Evolutionary conservation across 768 basidiomycete species (phyloP).

Genomic region (Leccinum pellstonianum): DNA sequence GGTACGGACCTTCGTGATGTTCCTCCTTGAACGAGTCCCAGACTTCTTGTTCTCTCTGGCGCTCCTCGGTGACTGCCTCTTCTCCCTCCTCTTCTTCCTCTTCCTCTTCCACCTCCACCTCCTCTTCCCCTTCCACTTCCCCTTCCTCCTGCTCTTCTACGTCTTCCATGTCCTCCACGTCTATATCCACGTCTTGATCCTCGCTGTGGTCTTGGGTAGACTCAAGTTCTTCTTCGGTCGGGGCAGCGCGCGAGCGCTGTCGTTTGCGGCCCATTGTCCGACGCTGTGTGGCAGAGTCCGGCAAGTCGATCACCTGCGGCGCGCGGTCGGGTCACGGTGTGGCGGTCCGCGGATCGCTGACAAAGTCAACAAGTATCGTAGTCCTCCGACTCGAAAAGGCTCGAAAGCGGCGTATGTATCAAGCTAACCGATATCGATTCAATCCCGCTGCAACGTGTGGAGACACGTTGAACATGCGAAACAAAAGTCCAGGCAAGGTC

Average conservation of each 20-base stretch:
- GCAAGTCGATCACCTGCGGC: too few relatives aligned
- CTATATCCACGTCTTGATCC: background rate
- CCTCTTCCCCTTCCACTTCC: too few relatives aligned
- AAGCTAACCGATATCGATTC: too few relatives aligned
- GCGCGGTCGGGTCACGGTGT: too few relatives aligned
- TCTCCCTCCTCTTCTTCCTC: slow-evolving; percentile 1
- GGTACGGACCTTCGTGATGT: slow-evolving; percentile 64
- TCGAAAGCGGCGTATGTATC: too few relatives aligned
- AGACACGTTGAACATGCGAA: background rate
- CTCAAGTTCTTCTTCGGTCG: slow-evolving; percentile 25
- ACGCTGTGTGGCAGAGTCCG: background rate
- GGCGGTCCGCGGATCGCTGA: background rate
- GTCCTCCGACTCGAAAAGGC: too few relatives aligned
- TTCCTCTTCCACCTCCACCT: background rate
- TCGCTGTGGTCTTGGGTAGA: slow-evolving; percentile 6
- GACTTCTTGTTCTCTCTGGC: slow-evolving; percentile 58
- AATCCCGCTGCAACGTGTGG: background rate
- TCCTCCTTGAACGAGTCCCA: slow-evolving; percentile 80
- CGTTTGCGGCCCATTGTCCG: slow-evolving; percentile 42
- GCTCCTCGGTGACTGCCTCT: slow-evolving; percentile 22
- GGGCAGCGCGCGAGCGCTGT: slow-evolving; percentile 43
- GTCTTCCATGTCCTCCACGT: slow-evolving; percentile 2
- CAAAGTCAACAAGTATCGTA: background rate
- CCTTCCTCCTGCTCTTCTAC: too few relatives aligned
- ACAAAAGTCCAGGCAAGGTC: background rate